These are phyloP conservation scores for Yarrowia galli DNA, from an alignment of 1,139 yeast species.

Conservation along the genomic window DNA sequence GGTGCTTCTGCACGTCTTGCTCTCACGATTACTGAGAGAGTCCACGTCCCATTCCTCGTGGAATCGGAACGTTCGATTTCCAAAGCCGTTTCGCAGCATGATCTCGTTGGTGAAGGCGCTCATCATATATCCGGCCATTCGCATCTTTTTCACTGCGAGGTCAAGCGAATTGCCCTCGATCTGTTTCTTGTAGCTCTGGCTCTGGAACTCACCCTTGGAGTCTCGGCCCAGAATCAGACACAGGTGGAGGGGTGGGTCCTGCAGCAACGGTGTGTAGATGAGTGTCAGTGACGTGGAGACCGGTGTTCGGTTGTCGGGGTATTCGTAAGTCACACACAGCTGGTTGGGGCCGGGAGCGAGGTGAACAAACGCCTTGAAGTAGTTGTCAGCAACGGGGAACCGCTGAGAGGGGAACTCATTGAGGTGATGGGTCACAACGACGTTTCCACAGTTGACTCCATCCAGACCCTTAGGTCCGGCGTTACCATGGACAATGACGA, in stretches of 20 bases:
- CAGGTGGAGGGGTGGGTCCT: constrained; percentile 81
- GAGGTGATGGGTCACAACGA: constrained; percentile 57
- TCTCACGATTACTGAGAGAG: constrained; percentile 58
- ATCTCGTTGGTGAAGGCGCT: constrained; percentile 94
- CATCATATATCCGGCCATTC: constrained; percentile 89
- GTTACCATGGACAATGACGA: constrained; percentile 49
- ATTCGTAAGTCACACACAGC: constrained; percentile 47
- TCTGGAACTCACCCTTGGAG: constrained; percentile 74
- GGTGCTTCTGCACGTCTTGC: constrained; percentile 59
- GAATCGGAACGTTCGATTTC: constrained; percentile 79
- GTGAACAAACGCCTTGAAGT: constrained; percentile 78
- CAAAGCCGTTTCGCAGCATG: constrained; percentile 80
- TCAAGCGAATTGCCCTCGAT: constrained; percentile 74
- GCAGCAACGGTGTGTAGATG: constrained; percentile 63
- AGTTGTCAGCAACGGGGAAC: constrained; percentile 71
- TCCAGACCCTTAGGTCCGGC: constrained; percentile 48
- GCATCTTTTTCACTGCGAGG: constrained; percentile 75
- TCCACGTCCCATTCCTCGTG: constrained; percentile 69
- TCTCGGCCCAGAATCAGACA: constrained; percentile 81
- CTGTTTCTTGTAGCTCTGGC: constrained; percentile 63
- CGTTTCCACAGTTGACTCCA: constrained; percentile 46
- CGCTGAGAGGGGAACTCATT: constrained; percentile 72
- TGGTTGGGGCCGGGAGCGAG: constrained; percentile 64
- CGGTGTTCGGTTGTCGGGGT: constrained; percentile 41
- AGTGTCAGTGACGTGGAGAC: constrained; percentile 50